Conservation (phyloP, 2,329 filamentous ascomycete genomes). For the Diaporthe sp. region DNA sequence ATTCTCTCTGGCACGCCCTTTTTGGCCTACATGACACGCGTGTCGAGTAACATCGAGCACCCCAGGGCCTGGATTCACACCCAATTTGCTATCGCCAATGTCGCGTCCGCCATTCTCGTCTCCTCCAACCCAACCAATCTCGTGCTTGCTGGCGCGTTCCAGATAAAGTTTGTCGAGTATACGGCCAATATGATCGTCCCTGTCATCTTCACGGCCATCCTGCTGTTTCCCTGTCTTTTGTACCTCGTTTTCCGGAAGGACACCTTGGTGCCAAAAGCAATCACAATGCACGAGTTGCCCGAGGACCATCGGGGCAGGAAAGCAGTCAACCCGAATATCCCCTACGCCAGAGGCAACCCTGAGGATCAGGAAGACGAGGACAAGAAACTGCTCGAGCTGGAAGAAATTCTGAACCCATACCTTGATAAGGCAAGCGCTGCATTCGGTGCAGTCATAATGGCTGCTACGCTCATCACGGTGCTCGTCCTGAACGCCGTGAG, state of each 20-base stretch:
- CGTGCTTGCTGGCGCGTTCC: conserved; percentile 77
- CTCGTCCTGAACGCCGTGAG: conserved; percentile 73
- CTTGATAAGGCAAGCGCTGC: conserved; percentile 73
- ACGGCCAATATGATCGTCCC: conserved; percentile 84
- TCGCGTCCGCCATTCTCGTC: conserved; percentile 79
- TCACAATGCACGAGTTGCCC: conserved; percentile 75
- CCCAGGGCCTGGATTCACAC: conserved; percentile 79
- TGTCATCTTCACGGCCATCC: conserved; percentile 72
- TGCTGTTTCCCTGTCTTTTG: conserved; percentile 76
- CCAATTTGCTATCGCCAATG: conserved; percentile 79
- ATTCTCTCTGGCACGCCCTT: conserved; percentile 81
- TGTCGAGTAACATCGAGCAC: conserved; percentile 77
- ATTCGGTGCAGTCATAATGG: conserved; percentile 75
- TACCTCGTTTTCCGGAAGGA: conserved; percentile 76
- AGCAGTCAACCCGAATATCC: conserved; percentile 80
- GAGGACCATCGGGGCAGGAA: conserved; percentile 63
- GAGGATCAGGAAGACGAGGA: conserved; percentile 60
- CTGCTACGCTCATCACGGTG: conserved; percentile 72
- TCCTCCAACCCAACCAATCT: conserved; percentile 84
- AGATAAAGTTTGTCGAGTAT: conserved; percentile 78
- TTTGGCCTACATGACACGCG: conserved; percentile 80
- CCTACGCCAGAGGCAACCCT: conserved; percentile 65
- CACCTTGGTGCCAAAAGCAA: conserved; percentile 70
- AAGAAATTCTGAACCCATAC: conserved; percentile 82
- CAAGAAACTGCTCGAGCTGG: conserved; percentile 67